Conservation (phyloP, 495 filamentous ascomycete genomes). For the Aspergillus leporis region DNA sequence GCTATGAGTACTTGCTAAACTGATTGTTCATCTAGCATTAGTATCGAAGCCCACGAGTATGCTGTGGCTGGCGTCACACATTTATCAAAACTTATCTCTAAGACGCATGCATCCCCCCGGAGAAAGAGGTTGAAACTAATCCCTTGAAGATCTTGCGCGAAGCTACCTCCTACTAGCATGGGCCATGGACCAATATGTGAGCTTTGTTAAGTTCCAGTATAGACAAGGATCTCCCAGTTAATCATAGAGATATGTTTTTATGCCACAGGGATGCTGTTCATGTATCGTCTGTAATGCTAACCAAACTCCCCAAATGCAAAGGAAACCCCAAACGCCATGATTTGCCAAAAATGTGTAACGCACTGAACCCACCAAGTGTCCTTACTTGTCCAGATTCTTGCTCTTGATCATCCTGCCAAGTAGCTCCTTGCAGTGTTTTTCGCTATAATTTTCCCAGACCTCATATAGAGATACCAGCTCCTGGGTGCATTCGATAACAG, state of each 20-base stretch:
- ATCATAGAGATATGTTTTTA: background rate
- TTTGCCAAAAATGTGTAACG: background rate
- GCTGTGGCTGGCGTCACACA: background rate
- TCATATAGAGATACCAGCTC: constrained; percentile 96
- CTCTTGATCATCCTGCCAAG: constrained; percentile 83
- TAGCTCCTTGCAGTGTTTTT: constrained; percentile 76
- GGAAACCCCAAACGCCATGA: background rate
- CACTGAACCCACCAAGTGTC: background rate
- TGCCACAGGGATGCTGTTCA: background rate
- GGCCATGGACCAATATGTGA: background rate
- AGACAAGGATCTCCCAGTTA: background rate
- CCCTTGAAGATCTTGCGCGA: background rate
- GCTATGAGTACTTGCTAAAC: background rate
- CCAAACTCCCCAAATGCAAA: background rate
- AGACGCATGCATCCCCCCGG: background rate
- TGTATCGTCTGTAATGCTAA: background rate
- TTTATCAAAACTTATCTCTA: background rate
- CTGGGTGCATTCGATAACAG: constrained; percentile 89
- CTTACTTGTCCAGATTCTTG: constrained; percentile 74
- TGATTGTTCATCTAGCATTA: background rate
- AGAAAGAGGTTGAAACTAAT: background rate
- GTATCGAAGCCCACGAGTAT: background rate
- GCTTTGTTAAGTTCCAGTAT: background rate
- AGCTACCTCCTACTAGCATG: background rate
- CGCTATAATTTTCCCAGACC: constrained; percentile 84